phyloP scores from a whole-genome alignment of 345 rosid species.

The Ceriops tagal region DNA sequence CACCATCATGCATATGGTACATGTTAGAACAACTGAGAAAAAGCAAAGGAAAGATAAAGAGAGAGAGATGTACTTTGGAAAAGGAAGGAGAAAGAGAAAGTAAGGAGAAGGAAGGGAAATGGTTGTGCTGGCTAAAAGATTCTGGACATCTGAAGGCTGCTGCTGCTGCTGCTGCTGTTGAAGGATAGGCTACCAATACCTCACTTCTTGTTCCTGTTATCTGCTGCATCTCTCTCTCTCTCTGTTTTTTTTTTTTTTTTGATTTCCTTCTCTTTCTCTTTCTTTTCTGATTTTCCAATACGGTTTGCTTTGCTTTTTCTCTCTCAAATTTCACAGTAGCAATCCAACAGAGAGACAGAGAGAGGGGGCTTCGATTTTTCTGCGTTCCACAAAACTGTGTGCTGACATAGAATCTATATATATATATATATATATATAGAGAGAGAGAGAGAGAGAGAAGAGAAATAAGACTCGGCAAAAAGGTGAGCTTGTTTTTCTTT shows the following conservation, averaged over 20 bases:
- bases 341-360: too few species aligned
- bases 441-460: too few species aligned
- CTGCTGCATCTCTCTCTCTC: constrained; percentile 35
- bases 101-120: constrained; percentile 30
- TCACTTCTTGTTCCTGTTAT: constrained; percentile 36
- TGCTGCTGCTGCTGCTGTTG: constrained; percentile 29
- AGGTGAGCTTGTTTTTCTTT: too few species aligned
- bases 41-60: neutral
- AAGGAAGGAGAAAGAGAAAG: constrained; percentile 35
- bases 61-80: constrained; percentile 35
- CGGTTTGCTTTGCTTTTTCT: too few species aligned
- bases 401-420: too few species aligned
- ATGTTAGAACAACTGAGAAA: neutral
- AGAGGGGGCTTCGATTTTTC: too few species aligned
- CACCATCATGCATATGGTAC: neutral
- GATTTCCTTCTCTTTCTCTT: neutral
- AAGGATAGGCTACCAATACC: constrained; percentile 31
- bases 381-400: too few species aligned
- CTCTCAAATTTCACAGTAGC: too few species aligned
- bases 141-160: constrained; percentile 18
- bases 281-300: neutral
- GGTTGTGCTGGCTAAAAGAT: constrained; percentile 23
- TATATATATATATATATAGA: too few species aligned
- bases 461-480: too few species aligned
- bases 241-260: too few species aligned